Base-by-base conservation (phyloP, 1,284 basidiomycete species). In the Meira miltonrushii region DNA sequence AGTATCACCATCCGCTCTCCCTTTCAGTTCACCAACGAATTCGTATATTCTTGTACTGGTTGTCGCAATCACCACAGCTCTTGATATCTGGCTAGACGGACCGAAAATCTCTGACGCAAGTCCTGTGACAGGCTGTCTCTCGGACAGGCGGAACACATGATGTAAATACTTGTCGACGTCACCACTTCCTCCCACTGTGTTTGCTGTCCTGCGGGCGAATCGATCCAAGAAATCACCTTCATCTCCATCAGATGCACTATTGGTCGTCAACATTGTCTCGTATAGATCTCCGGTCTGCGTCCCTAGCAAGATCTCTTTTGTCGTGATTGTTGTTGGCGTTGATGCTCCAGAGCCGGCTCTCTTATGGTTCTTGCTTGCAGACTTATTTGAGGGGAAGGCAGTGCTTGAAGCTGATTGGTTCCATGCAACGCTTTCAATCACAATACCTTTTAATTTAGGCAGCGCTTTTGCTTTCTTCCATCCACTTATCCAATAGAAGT, bases 11-110 rank as follows among this genome's bases (percentile, higher is more conserved):
- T 88, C 85, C 4, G 46, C 49, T 23, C 17, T 88, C 50, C 87
- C 2, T 84, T 85, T 72, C 4, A 66, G n/a, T 7, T 47, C 52
- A 0, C 91, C 93, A 55, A 87, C 83, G 62, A 93, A 91, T 75
- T 97, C 92, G 75, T 95, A 95, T 71, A 97, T 88, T 59, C 93
- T 84, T 5, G 89, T 88, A 28, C 87, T 84, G 1, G 94, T 96
- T 0, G 92, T 91, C 3, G 86, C 86, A 10, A 96, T 82, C n/a
- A 92, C 85, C 13, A 63, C 67, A 5, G 67, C 67, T 21, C 59
- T 60, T 46, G 50, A 13, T 17, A 44, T 44, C 8, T 54, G 54
- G 5, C 54, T 33, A 5, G 54, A 37, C 13, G 60, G n/a, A 4
- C 65, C 59, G 38, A 73, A 71, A 11, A 55, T 54, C 38, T 66